Evolutionary conservation across 176 grass and related monocot species (phyloP).

Genomic region (Musa troglodytarum): DNA sequence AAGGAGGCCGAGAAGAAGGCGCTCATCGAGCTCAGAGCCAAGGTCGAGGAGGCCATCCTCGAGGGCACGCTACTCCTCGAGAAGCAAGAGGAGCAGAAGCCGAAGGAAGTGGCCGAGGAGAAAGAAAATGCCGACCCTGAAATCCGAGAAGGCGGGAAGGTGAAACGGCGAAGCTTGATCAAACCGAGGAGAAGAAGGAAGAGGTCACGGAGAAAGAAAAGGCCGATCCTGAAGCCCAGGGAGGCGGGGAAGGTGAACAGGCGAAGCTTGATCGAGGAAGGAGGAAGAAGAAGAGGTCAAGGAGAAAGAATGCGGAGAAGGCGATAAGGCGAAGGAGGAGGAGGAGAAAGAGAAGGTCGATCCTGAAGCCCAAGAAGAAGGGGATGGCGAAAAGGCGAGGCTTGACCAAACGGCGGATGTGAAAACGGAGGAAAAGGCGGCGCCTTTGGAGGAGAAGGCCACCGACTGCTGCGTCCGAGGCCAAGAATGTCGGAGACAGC

Average conservation of each 20-base stretch:
- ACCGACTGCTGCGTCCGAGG: not conserved
- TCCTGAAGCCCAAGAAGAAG: not conserved
- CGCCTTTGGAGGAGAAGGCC: not conserved
- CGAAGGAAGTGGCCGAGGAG: not conserved
- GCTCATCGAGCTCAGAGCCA: slow-evolving; percentile 56
- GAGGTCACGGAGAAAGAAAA: not conserved
- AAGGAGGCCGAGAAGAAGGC: slow-evolving; percentile 78
- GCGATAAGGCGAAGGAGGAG: not conserved
- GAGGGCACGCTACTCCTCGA: slow-evolving; percentile 37
- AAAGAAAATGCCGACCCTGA: not conserved
- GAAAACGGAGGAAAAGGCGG: not conserved
- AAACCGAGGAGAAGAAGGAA: slow-evolving; percentile 7
- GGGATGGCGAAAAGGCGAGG: not conserved
- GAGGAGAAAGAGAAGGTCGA: not conserved
- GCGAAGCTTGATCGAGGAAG: slow-evolving; percentile 6
- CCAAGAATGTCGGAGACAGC: not conserved
- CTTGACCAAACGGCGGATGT: slow-evolving; percentile 7
- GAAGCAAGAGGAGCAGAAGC: not conserved
- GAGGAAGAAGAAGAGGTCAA: not conserved
- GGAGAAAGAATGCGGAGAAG: not conserved
- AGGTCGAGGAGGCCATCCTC: slow-evolving; percentile 60
- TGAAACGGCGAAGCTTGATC: not conserved
- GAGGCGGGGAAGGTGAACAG: not conserved
- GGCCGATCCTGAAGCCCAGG: not conserved
- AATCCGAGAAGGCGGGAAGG: not conserved